phyloP scores from a whole-genome alignment of 2,329 filamentous ascomycete species.

The Fusarium secorum region DNA sequence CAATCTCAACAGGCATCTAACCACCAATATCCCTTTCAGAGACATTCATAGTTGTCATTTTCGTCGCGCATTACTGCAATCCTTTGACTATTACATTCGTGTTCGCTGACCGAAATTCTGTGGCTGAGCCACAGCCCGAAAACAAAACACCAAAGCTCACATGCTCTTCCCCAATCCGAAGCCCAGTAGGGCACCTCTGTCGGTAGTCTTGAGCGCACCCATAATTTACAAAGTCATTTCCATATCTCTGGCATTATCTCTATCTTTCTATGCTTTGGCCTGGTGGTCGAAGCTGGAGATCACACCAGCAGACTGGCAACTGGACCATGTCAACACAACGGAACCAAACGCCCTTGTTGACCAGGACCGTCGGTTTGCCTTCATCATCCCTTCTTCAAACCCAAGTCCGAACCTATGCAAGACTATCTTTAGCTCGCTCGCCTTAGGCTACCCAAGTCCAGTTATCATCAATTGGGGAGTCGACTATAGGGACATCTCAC shows the following conservation, averaged over 20 bases:
- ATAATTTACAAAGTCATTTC: neutral
- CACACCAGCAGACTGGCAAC: neutral
- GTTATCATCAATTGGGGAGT: neutral
- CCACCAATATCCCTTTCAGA: neutral
- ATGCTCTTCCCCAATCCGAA: neutral
- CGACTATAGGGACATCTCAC: neutral
- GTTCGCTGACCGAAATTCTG: too few relatives aligned
- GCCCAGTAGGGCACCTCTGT: neutral
- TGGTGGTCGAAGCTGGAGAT: neutral
- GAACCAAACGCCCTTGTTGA: neutral
- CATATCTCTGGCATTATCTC: neutral
- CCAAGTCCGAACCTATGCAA: neutral
- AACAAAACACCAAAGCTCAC: neutral
- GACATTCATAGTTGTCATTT: neutral
- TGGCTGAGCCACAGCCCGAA: neutral
- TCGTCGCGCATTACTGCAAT: rapidly evolving
- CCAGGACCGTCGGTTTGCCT: neutral
- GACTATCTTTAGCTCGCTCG: neutral
- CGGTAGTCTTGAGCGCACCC: neutral
- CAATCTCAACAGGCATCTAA: neutral
- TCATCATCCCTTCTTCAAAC: neutral
- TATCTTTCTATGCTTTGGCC: neutral
- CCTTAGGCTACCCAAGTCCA: neutral
- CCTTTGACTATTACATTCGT: neutral
- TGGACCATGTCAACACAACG: neutral